Evolutionary conservation across 352 stramenopile species (phyloP).

Genomic region (Phytophthora tubulina): DNA sequence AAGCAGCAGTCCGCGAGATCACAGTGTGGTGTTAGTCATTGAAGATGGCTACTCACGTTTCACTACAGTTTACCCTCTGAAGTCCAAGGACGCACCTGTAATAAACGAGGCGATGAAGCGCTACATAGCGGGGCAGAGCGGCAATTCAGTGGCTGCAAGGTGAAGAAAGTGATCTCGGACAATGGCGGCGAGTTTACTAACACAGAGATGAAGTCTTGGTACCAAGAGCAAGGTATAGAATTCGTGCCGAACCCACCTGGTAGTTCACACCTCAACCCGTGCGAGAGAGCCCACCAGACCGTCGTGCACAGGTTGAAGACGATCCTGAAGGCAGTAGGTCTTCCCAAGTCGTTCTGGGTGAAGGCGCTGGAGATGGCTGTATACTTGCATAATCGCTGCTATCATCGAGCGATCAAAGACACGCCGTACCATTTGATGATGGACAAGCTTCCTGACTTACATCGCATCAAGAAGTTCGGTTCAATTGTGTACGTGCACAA

Average conservation of each 20-base stretch:
- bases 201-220: neutral
- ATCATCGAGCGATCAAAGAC: no score
- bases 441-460: no score
- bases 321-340: neutral
- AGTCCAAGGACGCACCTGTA: conserved; percentile 2
- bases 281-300: no score
- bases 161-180: neutral
- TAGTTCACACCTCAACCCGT: conserved; percentile 12
- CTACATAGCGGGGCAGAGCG: conserved; percentile 8
- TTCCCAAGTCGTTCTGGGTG: conserved; percentile 8
- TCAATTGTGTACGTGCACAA: no score
- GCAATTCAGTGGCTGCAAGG: neutral
- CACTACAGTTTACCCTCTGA: conserved; percentile 17
- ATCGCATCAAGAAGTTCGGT: no score
- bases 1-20: neutral
- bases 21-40: conserved; percentile 8
- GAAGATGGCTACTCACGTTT: conserved; percentile 10
- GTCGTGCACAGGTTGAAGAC: conserved; percentile 16
- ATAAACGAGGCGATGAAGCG: conserved; percentile 1
- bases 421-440: no score
- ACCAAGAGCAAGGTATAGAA: neutral
- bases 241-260: conserved; percentile 7
- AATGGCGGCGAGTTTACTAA: no score
- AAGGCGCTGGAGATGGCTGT: no score
- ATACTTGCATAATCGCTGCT: no score